Percentiles rank a stretch among this genome's conserved stretches.
Evolutionary conservation across 164 flowering plant genomes (phyloP).

Genomic region (Hamamelis virginiana): DNA sequence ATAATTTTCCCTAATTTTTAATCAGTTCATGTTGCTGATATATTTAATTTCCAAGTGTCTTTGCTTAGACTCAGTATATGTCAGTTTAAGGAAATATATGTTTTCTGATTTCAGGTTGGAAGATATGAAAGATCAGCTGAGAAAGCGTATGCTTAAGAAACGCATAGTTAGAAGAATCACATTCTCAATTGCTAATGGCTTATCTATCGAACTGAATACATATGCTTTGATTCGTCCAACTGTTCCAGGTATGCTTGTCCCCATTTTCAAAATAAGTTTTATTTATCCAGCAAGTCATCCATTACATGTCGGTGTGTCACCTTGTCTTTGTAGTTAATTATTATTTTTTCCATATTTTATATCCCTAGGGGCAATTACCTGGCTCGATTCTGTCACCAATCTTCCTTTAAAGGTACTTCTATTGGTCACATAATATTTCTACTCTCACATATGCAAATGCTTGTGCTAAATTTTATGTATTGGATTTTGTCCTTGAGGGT

Average conservation of each 20-base stretch:
- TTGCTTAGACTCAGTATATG: not conserved
- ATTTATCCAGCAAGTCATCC: not conserved
- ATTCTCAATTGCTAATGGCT: constrained; percentile 57
- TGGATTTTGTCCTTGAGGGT: too few species aligned
- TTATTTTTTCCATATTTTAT: constrained; percentile 6
- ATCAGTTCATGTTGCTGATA: not conserved
- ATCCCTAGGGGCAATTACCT: constrained; percentile 60
- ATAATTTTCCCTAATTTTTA: too few species aligned
- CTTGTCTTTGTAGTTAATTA: not conserved
- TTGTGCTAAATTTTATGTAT: too few species aligned
- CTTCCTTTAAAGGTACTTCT: constrained; percentile 71
- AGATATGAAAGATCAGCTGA: constrained; percentile 80
- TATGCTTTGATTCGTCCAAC: constrained; percentile 96
- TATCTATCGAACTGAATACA: constrained; percentile 80
- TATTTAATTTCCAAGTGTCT: not conserved
- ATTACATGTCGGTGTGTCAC: not conserved
- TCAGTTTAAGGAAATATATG: not conserved
- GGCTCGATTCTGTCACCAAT: constrained; percentile 94
- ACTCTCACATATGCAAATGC: not conserved
- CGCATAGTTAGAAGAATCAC: constrained; percentile 69
- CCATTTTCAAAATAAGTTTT: not conserved
- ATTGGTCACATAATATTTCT: not conserved
- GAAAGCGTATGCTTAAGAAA: constrained; percentile 81
- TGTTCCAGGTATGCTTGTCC: constrained; percentile 52
- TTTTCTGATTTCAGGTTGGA: constrained; percentile 52